phyloP scores from a whole-genome alignment of 2,329 filamentous ascomycete species.

The Aureobasidium zeae region DNA sequence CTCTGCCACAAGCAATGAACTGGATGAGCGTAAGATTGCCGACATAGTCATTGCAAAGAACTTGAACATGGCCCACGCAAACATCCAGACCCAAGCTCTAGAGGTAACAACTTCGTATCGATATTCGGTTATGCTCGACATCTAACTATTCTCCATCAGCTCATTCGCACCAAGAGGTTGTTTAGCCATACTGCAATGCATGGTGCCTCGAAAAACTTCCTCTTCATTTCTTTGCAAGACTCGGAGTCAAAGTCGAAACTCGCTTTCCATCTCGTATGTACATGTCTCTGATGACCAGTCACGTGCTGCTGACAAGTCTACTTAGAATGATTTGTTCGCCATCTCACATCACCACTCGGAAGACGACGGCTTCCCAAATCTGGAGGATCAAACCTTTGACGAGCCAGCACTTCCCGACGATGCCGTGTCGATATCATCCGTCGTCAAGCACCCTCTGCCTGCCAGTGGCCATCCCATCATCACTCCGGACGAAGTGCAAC shows the following conservation, averaged over 20 bases:
- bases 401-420: not conserved
- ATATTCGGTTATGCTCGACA: conserved; percentile 21
- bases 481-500: conserved; percentile 17
- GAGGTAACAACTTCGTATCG: conserved; percentile 32
- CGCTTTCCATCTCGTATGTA: conserved; percentile 32
- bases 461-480: conserved; percentile 28
- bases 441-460: conserved; percentile 24
- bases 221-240: conserved; percentile 67
- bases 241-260: conserved; percentile 30
- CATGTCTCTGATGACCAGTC: not conserved
- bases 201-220: conserved; percentile 64
- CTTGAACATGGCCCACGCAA: conserved; percentile 61
- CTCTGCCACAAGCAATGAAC: conserved; percentile 18
- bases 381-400: conserved; percentile 47
- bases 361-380: conserved; percentile 61
- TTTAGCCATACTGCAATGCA: conserved; percentile 67
- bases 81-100: conserved; percentile 72
- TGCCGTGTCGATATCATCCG: conserved; percentile 26
- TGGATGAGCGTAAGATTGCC: conserved; percentile 53
- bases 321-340: conserved; percentile 67
- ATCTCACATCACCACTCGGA: conserved; percentile 77
- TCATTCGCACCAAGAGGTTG: conserved; percentile 70
- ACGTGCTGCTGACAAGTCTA: not conserved
- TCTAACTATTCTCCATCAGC: conserved; percentile 35
- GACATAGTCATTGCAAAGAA: conserved; percentile 77